Conservation (phyloP, 345 rosid genomes). For the Dipteronia sinensis region DNA sequence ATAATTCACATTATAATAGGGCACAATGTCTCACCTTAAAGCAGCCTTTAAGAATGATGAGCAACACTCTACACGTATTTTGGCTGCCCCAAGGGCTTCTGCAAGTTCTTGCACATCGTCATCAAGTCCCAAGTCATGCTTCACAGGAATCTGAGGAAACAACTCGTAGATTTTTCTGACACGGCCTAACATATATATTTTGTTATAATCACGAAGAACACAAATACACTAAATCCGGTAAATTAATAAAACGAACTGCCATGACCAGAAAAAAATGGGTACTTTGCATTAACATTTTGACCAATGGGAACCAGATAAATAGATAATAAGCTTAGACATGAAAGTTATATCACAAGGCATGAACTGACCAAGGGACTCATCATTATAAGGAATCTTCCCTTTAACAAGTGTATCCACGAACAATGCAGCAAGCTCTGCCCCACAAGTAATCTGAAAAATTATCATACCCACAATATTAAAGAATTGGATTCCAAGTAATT, state of each 20-base stretch:
- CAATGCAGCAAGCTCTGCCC: conserved; percentile 80
- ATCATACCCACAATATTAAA: conserved; percentile 1
- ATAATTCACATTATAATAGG: conserved; percentile 2
- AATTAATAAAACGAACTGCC: not conserved
- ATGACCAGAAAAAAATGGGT: not conserved
- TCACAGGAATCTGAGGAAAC: conserved; percentile 81
- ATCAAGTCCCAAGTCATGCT: conserved; percentile 67
- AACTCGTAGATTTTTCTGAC: conserved; percentile 71
- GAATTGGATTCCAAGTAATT: conserved; percentile 2
- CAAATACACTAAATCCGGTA: not conserved
- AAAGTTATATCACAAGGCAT: conserved; percentile 16
- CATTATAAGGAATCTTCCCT: conserved; percentile 66
- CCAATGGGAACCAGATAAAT: not conserved
- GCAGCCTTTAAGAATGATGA: conserved; percentile 88
- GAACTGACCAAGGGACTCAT: conserved; percentile 73
- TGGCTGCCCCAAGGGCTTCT: conserved; percentile 88
- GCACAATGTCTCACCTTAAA: conserved; percentile 54
- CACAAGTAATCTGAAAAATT: conserved; percentile 76
- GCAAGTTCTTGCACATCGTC: conserved; percentile 75
- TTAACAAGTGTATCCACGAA: conserved; percentile 78
- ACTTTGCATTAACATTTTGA: not conserved
- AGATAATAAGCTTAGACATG: not conserved
- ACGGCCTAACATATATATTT: conserved; percentile 58
- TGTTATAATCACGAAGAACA: conserved; percentile 24
- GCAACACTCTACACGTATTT: conserved; percentile 79